These are phyloP conservation scores for Theobroma grandiflorum DNA, from an alignment of 441 rosid species.

Conservation along the genomic window DNA sequence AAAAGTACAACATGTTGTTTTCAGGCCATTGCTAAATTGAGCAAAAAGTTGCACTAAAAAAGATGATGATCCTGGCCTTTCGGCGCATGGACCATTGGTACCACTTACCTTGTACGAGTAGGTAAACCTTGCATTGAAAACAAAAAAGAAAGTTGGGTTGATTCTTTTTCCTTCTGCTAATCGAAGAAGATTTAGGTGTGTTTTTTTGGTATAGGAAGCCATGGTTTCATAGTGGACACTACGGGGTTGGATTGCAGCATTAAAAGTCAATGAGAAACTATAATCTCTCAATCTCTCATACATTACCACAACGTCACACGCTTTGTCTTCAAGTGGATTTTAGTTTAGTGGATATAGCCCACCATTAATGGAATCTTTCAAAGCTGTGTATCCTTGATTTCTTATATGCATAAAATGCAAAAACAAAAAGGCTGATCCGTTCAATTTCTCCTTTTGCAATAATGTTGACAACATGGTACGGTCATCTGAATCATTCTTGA, in stretches of 20 bases:
- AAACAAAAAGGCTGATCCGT: background rate
- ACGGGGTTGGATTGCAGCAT: background rate
- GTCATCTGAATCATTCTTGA: background rate
- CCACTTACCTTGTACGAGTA: background rate
- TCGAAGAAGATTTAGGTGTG: background rate
- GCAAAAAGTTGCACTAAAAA: conserved; percentile 20
- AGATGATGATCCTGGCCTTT: conserved; percentile 31
- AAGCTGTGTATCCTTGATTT: background rate
- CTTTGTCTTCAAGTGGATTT: conserved; percentile 23
- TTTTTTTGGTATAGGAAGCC: background rate
- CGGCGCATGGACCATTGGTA: conserved; percentile 1
- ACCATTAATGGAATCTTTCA: conserved; percentile 28
- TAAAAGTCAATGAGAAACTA: background rate
- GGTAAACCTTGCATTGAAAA: background rate
- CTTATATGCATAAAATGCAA: background rate
- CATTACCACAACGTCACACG: background rate
- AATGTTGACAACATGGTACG: background rate
- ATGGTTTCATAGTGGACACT: conserved; percentile 2
- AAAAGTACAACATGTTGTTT: conserved; percentile 6
- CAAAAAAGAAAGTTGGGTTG: background rate
- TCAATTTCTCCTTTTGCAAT: background rate
- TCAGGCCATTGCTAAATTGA: conserved; percentile 18
- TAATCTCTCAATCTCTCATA: background rate
- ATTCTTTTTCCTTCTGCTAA: background rate
- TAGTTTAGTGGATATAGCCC: conserved; percentile 29